phyloP scores from a whole-genome alignment of 495 filamentous ascomycete genomes.

The Annulohypoxylon bovei region DNA sequence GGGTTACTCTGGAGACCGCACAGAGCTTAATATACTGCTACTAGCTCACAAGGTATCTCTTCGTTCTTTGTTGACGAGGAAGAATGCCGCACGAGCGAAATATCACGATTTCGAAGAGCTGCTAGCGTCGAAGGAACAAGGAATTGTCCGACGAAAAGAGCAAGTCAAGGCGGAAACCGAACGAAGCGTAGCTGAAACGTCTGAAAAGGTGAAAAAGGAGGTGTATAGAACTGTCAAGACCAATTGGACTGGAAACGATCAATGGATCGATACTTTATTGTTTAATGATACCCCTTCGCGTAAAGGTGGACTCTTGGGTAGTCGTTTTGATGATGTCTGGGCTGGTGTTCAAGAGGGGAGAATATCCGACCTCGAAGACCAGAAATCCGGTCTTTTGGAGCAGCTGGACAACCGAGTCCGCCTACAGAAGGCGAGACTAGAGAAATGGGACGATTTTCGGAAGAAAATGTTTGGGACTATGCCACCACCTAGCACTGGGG shows the following conservation, averaged over 20 bases:
- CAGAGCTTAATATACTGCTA: constrained; percentile 70
- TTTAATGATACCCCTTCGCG: constrained; percentile 68
- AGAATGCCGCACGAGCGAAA: constrained; percentile 61
- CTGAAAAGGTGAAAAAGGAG: constrained; percentile 51
- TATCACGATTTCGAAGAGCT: constrained; percentile 68
- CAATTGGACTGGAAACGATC: constrained; percentile 78
- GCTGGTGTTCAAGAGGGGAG: constrained; percentile 64
- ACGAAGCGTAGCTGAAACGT: constrained; percentile 40
- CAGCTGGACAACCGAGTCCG: constrained; percentile 70
- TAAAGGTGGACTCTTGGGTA: constrained; percentile 70
- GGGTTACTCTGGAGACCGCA: constrained; percentile 68
- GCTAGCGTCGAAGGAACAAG: constrained; percentile 60
- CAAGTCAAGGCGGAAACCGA: constrained; percentile 45
- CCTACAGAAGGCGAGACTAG: constrained; percentile 70
- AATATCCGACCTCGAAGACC: constrained; percentile 60
- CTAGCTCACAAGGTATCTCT: constrained; percentile 78
- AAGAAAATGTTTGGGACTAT: constrained; percentile 55
- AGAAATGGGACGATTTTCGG: constrained; percentile 77
- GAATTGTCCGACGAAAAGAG: constrained; percentile 54
- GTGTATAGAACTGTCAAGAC: constrained; percentile 65
- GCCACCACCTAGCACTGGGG: constrained; percentile 38
- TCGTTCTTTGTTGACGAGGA: constrained; percentile 59
- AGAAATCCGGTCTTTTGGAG: constrained; percentile 60
- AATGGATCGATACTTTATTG: constrained; percentile 73
- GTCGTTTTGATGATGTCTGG: constrained; percentile 75